Evolutionary conservation across 2,329 filamentous ascomycete genomes (phyloP), one percentile per base, ranked within the genome.

Genomic region (Fusarium aywerte): DNA sequence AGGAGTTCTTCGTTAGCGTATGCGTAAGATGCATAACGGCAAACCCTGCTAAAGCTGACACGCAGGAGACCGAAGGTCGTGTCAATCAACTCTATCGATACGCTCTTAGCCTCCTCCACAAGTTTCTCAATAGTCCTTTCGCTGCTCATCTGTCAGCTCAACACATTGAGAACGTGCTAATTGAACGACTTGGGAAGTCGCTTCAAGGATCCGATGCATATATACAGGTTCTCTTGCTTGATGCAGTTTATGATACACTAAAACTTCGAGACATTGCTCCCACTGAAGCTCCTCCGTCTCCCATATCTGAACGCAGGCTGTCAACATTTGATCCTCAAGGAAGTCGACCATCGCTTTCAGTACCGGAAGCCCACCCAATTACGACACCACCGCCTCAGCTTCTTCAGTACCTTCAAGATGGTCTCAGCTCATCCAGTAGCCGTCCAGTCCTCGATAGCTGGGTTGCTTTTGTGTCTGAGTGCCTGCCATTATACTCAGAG

Each of bases 391-490:
- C 91, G 4, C 80, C 87, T 16, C 82, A 89, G 33, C 79, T 99
- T n/a, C 85, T 96, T n/a, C 90, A 92, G 65, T 97, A 92, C 74
- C 83, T 99, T 13, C 89, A 93, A 62, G 87, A 89, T 43, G 96
- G 93, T 0, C 89, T 99, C 48, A 89, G 91, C 54, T 92, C 93
- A 5, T 76, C 85, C 4, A 89, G 84, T 52, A 94, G 92, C 69
- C 89, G 92, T 7, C 83, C 89, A 10, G 90, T 96, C 7, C 82
- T 99, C 33, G 94, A 98, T 72, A 94, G 92, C 75, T 99, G 96
- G 96, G 89, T 97, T 11, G 84, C 87, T 29, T 94, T 99, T 69
- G 83, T 99, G 9, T 87, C 89, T 6, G 91, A 95, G 74, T 92
- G 93, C 42, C 81, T 99, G 29, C 93, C 94, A 0, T 83, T 97